These are phyloP conservation scores for Spiraea crenata DNA, from an alignment of 331 rosid species.

Conservation along the genomic window DNA sequence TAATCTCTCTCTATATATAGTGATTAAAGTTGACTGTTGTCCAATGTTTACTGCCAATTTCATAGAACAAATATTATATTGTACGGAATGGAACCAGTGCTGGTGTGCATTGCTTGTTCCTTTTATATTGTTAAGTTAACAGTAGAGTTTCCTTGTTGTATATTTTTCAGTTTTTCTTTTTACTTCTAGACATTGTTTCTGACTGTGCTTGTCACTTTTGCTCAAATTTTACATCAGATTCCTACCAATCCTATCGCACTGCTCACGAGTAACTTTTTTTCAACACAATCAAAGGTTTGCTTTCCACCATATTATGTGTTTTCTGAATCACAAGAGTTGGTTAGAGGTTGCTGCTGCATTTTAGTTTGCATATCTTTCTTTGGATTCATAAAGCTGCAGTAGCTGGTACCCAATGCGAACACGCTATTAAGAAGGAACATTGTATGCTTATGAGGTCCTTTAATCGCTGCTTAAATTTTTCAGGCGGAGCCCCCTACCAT, in stretches of 20 bases:
- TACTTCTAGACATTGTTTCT: conserved; percentile 14
- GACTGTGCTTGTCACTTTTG: conserved; percentile 13
- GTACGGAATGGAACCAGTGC: conserved; percentile 77
- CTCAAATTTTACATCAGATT: conserved; percentile 45
- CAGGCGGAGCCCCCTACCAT: too few relatives aligned
- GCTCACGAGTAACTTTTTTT: conserved; percentile 69
- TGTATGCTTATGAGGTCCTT: background rate
- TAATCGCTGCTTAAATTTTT: too few relatives aligned
- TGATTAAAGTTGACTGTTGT: conserved; percentile 26
- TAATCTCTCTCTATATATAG: conserved; percentile 10
- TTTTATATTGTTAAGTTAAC: too few relatives aligned
- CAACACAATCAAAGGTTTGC: conserved; percentile 83
- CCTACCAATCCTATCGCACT: conserved; percentile 75
- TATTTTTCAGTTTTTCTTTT: conserved; percentile 6
- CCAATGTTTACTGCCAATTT: conserved; percentile 63
- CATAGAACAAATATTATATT: conserved; percentile 83
- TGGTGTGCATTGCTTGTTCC: conserved; percentile 57
- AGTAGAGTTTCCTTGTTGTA: background rate
- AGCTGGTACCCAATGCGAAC: background rate
- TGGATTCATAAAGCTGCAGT: too few relatives aligned
- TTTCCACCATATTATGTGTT: conserved; percentile 8
- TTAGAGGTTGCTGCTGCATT: conserved; percentile 51
- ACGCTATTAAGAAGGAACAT: background rate
- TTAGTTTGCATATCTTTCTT: background rate
- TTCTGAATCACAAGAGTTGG: conserved; percentile 64